phyloP scores from a whole-genome alignment of 2,329 filamentous ascomycete genomes.

The Trichoderma endophyticum region DNA sequence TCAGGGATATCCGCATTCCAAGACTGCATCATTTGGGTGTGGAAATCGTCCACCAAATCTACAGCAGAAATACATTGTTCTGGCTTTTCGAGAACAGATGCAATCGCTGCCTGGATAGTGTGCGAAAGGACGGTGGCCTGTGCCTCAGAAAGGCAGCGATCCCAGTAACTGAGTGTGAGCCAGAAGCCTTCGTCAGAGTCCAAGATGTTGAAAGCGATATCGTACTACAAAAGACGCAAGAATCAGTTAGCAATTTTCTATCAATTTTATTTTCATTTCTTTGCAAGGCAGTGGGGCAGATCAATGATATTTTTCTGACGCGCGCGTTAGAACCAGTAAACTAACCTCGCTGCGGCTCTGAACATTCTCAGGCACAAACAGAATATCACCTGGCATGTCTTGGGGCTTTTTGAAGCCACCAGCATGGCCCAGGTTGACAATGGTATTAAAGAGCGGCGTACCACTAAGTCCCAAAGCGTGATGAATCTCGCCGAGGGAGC shows the following conservation, averaged over 20 bases:
- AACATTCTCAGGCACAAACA: neutral
- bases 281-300: neutral
- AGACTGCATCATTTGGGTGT: neutral
- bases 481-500: neutral
- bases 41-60: neutral
- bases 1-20: neutral
- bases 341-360: neutral
- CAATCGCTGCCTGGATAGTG: neutral
- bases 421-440: neutral
- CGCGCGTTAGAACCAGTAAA: neutral
- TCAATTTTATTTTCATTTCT: neutral
- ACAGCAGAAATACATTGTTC: neutral
- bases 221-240: neutral
- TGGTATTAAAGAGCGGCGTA: neutral
- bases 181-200: neutral
- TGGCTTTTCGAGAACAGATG: neutral
- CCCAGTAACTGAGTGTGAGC: neutral
- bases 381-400: neutral
- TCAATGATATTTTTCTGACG: neutral
- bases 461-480: neutral
- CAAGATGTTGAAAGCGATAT: neutral
- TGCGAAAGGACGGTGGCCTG: neutral
- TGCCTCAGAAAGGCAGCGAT: neutral
- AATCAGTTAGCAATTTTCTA: neutral
- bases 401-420: neutral